These are phyloP conservation scores for Pichia sp. DNA, from an alignment of 1,139 yeast genomes.

Conservation along the genomic window DNA sequence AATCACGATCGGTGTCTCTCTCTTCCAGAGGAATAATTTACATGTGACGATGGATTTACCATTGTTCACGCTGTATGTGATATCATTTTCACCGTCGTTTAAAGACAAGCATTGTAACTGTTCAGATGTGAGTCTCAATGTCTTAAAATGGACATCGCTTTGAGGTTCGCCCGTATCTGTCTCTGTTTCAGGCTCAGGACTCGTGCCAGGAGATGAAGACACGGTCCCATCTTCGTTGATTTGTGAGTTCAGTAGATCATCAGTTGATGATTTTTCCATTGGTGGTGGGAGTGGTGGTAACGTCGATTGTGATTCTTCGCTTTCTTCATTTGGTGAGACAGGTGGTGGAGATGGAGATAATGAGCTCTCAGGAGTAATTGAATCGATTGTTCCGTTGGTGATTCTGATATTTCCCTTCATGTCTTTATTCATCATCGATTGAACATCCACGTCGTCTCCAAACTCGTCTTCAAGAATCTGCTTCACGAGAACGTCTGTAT, in stretches of 20 bases:
- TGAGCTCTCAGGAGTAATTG: conserved; percentile 21
- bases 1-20: conserved; percentile 85
- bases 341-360: conserved; percentile 2
- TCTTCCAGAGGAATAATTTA: conserved; percentile 80
- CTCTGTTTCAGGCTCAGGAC: not conserved
- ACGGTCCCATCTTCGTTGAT: too few species aligned
- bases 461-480: conserved; percentile 71
- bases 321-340: not conserved
- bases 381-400: conserved; percentile 20
- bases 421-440: conserved; percentile 56
- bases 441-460: conserved; percentile 51
- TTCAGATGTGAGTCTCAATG: conserved; percentile 87
- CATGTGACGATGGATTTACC: conserved; percentile 79
- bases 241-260: conserved; percentile 1
- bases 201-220: not conserved
- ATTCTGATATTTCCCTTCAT: conserved; percentile 73
- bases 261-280: conserved; percentile 1
- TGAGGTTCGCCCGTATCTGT: not conserved
- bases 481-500: conserved; percentile 68
- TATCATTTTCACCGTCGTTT: conserved; percentile 74
- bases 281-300: not conserved
- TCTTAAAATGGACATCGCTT: conserved; percentile 64
- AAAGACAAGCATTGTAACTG: conserved; percentile 75
- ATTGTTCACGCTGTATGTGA: conserved; percentile 75
- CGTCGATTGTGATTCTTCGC: too few species aligned